These are phyloP conservation scores for Diaporthe capsici DNA, from an alignment of 2,329 filamentous ascomycete species.

Conservation along the genomic window DNA sequence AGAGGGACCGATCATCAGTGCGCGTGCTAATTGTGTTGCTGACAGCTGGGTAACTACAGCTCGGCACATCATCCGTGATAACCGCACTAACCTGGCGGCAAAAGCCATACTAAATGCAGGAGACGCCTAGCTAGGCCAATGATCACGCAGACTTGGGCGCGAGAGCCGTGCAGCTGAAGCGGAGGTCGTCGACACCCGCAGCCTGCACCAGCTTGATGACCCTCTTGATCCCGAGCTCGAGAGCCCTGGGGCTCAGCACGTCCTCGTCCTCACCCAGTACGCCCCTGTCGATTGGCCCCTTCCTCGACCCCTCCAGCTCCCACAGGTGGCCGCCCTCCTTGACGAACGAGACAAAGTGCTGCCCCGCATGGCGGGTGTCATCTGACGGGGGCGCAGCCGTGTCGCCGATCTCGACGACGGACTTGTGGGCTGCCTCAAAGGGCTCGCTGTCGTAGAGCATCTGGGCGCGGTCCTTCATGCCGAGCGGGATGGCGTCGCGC, in stretches of 20 bases:
- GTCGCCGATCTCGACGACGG: constrained; percentile 77
- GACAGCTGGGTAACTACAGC: background rate
- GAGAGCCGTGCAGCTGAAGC: constrained; percentile 57
- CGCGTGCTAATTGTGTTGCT: background rate
- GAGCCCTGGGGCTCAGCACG: constrained; percentile 75
- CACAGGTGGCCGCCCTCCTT: constrained; percentile 76
- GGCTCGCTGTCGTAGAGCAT: constrained; percentile 79
- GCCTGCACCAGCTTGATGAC: constrained; percentile 57
- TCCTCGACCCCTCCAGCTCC: constrained; percentile 83
- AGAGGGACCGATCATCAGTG: background rate
- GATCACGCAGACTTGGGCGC: constrained; percentile 46
- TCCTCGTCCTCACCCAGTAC: constrained; percentile 69
- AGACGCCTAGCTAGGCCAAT: background rate
- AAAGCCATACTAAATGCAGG: background rate
- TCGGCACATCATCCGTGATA: background rate
- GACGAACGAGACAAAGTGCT: constrained; percentile 88
- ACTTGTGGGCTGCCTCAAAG: constrained; percentile 80
- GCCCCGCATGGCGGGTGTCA: constrained; percentile 66
- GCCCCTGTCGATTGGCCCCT: constrained; percentile 80
- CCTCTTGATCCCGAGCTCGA: constrained; percentile 69
- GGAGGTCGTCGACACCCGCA: constrained; percentile 50
- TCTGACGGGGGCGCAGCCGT: constrained; percentile 74
- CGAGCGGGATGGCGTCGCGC: constrained; percentile 72
- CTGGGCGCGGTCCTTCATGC: constrained; percentile 73
- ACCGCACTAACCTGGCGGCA: background rate